Evolutionary conservation across 768 basidiomycete genomes (phyloP), one percentile per base, ranked within the genome.

Genomic region (Mycena crocata): DNA sequence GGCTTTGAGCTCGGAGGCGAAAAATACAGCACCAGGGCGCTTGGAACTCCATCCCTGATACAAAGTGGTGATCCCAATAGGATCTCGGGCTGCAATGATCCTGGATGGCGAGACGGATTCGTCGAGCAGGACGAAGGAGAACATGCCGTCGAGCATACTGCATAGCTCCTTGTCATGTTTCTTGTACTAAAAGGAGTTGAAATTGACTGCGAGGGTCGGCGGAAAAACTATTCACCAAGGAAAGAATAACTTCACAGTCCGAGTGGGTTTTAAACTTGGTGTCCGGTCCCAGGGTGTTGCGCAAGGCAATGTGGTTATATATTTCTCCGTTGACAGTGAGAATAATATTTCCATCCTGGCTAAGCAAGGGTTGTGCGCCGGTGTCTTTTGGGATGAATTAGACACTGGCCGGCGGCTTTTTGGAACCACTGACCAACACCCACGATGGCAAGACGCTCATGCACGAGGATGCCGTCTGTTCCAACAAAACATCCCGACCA

Each of bases 241-340:
- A 93, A 67, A 99, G 87, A 72, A 99, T 97, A 73, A 98, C 90
- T 79, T 99, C 98, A 79, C 98, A 99, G 74, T 99, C 98, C 0
- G 96, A 98, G 75, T 97, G 94, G 0, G 97, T 99, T 85, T 95
- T 98, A 86, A 99, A 97, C 62, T 89, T 90, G 70, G 90, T 87
- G 62, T 82, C 84, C 46, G 87, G 76, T 39, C 87, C 89, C 58
- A 95, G 80, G 28, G 78, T 81, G 55, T 89, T 86, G 63, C 94
- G 88, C 56, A 99, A 88, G 21, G 90, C 85, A 60, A 93, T 80
- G 76, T 99, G 95, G 85, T 99, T 99, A 86, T 99, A 99, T 74
- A 99, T 99, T 81, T 99, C 98, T 56, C 98, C 98, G 79, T 99
- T 99, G 76, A 99, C 98, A 63, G 93, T 89, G 58, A 99, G 91